A percentile compares a stretch with the other conserved stretches of the same genome.
These are phyloP conservation scores for Ambrosiella xylebori DNA, from an alignment of 2,329 filamentous ascomycete species.

Conservation along the genomic window DNA sequence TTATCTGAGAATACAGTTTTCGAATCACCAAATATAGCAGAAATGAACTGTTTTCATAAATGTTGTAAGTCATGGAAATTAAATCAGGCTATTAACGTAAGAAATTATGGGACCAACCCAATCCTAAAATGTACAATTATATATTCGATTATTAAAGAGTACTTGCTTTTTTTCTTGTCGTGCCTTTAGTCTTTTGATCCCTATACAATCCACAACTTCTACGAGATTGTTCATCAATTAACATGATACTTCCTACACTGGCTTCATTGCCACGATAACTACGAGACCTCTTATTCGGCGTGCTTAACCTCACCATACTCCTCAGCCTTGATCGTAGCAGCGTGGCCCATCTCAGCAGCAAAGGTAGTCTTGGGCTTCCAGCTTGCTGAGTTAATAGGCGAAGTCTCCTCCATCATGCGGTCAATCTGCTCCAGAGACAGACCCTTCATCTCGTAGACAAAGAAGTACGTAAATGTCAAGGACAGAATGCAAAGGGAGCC, in stretches of 20 bases:
- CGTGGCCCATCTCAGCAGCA: conserved; percentile 26
- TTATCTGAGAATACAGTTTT: too few species aligned
- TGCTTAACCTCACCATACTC: neutral
- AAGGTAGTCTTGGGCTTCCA: conserved; percentile 61
- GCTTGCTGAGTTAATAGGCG: conserved; percentile 55
- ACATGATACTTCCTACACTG: too few species aligned
- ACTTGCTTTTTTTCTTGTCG: neutral
- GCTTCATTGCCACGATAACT: neutral
- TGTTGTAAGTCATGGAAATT: neutral
- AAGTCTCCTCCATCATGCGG: conserved; percentile 78
- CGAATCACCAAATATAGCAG: too few species aligned
- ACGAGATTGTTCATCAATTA: neutral
- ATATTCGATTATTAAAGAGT: neutral
- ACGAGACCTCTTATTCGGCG: neutral
- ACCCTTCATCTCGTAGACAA: conserved; percentile 59
- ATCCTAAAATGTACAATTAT: neutral
- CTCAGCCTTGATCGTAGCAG: conserved; percentile 1
- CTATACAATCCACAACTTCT: neutral
- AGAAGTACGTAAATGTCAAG: conserved; percentile 52
- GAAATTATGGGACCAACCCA: neutral
- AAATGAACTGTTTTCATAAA: too few species aligned
- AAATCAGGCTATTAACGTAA: neutral
- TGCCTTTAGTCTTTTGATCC: too few species aligned
- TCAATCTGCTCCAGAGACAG: conserved; percentile 65
- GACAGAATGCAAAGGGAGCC: conserved; percentile 45